Evolutionary conservation across 2,329 filamentous ascomycete species (phyloP).

Genomic region (Colletotrichum sp.): DNA sequence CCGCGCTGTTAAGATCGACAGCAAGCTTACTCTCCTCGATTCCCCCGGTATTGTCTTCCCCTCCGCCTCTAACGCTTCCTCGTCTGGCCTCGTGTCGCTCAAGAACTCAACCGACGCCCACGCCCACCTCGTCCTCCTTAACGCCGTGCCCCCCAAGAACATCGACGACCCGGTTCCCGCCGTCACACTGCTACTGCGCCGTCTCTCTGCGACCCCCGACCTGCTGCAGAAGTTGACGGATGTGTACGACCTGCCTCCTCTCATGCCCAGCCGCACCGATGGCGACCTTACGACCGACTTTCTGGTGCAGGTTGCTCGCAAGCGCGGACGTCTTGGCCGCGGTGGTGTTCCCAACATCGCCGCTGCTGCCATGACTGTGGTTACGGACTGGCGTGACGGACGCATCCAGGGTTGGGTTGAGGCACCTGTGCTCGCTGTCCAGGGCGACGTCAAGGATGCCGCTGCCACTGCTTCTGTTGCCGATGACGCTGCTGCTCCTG

Average conservation of each 20-base stretch:
- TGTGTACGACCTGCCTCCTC: conserved; percentile 83
- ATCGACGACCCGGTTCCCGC: conserved; percentile 92
- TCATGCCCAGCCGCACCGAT: conserved; percentile 68
- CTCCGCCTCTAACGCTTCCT: conserved; percentile 53
- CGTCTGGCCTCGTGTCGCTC: conserved; percentile 48
- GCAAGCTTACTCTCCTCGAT: conserved; percentile 90
- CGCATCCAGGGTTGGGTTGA: conserved; percentile 93
- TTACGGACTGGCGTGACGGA: conserved; percentile 96
- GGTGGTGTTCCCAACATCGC: conserved; percentile 90
- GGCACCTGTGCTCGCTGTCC: conserved; percentile 69
- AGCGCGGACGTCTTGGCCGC: conserved; percentile 85
- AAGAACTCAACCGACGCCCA: conserved; percentile 75
- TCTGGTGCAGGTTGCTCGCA: conserved; percentile 91
- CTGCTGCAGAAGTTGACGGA: conserved; percentile 81
- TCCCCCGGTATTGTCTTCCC: conserved; percentile 96
- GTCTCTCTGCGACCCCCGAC: conserved; percentile 74
- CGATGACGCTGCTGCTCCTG: conserved; percentile 54
- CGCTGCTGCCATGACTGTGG: conserved; percentile 87
- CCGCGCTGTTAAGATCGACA: conserved; percentile 91
- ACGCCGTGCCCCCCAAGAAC: conserved; percentile 90
- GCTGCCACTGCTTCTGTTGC: conserved; percentile 34
- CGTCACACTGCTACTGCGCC: conserved; percentile 81
- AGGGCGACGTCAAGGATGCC: conserved; percentile 34
- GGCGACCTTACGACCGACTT: conserved; percentile 88
- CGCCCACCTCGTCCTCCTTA: conserved; percentile 85